Percentiles rank a stretch among this genome's conserved stretches.
Conservation (phyloP, 2,329 filamentous ascomycete genomes). For the Fusarium falciforme region DNA sequence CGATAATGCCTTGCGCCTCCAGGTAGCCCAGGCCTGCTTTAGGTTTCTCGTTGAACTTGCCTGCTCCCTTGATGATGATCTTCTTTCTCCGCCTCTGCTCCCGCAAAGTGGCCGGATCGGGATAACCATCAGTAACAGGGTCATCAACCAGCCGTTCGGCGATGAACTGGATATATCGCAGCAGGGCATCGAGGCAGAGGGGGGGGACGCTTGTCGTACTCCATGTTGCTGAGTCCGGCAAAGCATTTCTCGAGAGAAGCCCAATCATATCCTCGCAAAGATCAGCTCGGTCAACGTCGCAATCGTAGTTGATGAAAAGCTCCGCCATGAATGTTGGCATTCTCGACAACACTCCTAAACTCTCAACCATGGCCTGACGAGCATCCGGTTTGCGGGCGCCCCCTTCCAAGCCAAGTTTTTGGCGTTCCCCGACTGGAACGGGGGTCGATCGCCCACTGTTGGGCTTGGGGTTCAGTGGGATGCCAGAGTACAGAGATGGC, state of each 20-base stretch:
- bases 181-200: constrained; percentile 88
- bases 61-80: constrained; percentile 86
- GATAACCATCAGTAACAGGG: constrained; percentile 72
- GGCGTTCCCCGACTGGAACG: constrained; percentile 90
- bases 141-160: constrained; percentile 84
- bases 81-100: constrained; percentile 84
- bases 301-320: constrained; percentile 98
- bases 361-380: constrained; percentile 98
- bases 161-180: constrained; percentile 92
- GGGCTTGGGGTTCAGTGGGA: constrained; percentile 87
- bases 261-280: constrained; percentile 96
- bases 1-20: constrained; percentile 86
- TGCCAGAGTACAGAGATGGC: constrained; percentile 89
- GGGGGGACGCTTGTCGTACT: constrained; percentile 98
- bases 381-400: constrained; percentile 93
- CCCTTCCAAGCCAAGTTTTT: constrained; percentile 92
- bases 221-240: constrained; percentile 98
- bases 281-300: constrained; percentile 89
- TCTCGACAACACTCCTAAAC: constrained; percentile 87
- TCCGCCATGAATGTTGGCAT: constrained; percentile 97
- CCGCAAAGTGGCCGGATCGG: constrained; percentile 72
- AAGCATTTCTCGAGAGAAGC: constrained; percentile 89
- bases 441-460: constrained; percentile 88
- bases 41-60: constrained; percentile 95
- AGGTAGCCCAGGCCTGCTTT: constrained; percentile 90